phyloP scores from a whole-genome alignment of 495 filamentous ascomycete genomes.

The Schizothecium vesticola region DNA sequence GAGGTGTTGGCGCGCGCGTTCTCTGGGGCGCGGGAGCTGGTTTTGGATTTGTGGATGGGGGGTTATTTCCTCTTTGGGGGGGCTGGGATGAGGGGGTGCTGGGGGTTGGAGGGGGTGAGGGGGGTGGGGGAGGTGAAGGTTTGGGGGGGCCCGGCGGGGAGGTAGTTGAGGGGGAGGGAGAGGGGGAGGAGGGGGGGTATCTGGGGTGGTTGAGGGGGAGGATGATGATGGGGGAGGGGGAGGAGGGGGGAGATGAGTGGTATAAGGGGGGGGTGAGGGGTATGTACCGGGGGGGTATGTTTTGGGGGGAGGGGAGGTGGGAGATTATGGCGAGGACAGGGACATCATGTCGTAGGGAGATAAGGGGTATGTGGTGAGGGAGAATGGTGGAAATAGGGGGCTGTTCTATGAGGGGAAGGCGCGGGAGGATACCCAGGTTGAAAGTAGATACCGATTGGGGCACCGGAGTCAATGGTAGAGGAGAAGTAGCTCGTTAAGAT shows the following conservation, averaged over 20 bases:
- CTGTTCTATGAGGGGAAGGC: no score
- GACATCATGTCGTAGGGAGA: no score
- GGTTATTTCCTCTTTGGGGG: conserved; percentile 9
- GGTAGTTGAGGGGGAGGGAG: not conserved
- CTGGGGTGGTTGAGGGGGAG: not conserved
- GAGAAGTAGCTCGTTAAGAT: no score
- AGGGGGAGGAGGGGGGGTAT: not conserved
- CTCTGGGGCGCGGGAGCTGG: not conserved
- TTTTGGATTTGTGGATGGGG: not conserved
- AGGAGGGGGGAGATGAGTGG: conserved; percentile 33
- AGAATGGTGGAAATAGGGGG: no score
- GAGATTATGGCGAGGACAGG: no score
- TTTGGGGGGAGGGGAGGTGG: no score
- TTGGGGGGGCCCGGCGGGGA: no score
- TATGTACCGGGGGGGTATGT: not conserved
- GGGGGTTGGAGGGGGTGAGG: conserved; percentile 9
- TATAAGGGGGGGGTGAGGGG: conserved; percentile 22
- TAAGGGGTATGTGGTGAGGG: no score
- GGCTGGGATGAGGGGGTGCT: not conserved
- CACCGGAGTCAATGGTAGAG: no score
- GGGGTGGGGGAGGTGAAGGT: not conserved
- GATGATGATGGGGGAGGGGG: not conserved
- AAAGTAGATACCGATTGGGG: no score
- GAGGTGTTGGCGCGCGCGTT: not conserved
- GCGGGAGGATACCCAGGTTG: no score